A percentile compares a stretch with the other conserved stretches of the same genome.
These are phyloP conservation scores for Chrysanthemum makinoi DNA, from an alignment of 129 eudicot species.

Conservation along the genomic window DNA sequence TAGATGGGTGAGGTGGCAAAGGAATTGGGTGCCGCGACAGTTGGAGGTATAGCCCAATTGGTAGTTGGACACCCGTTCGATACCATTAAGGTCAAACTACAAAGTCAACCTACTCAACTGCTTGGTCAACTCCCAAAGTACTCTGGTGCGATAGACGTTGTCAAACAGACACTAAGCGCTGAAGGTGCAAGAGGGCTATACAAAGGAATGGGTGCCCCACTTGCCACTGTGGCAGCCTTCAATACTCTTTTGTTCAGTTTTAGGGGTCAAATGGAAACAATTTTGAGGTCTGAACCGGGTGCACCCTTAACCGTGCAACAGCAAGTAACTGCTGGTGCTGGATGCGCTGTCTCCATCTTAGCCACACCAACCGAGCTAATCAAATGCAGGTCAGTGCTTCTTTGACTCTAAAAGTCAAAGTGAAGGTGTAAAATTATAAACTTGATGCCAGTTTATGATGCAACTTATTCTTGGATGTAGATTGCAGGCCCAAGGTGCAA, in stretches of 20 bases:
- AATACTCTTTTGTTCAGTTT: conserved; percentile 81
- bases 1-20: no score
- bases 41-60: no score
- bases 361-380: conserved; percentile 92
- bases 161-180: conserved; percentile 69
- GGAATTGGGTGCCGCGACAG: no score
- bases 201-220: conserved; percentile 99
- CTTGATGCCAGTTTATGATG: conserved; percentile 11
- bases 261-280: conserved; percentile 82
- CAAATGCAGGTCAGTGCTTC: conserved; percentile 76
- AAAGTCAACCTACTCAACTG: conserved; percentile 84
- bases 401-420: conserved; percentile 6
- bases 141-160: conserved; percentile 88
- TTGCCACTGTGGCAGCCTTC: conserved; percentile 98
- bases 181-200: conserved; percentile 84
- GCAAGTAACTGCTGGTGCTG: conserved; percentile 85
- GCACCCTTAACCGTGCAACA: conserved; percentile 70
- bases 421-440: neutral
- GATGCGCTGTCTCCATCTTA: conserved; percentile 78
- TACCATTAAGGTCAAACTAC: conserved; percentile 94
- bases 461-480: conserved; percentile 34
- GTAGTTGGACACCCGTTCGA: conserved; percentile 75
- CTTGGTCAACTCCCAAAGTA: conserved; percentile 83
- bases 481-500: conserved; percentile 91
- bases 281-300: conserved; percentile 74